A percentile compares a stretch with the other conserved stretches of the same genome.
phyloP scores from a whole-genome alignment of 2,329 filamentous ascomycete genomes.

The Epicoccum nigrum region DNA sequence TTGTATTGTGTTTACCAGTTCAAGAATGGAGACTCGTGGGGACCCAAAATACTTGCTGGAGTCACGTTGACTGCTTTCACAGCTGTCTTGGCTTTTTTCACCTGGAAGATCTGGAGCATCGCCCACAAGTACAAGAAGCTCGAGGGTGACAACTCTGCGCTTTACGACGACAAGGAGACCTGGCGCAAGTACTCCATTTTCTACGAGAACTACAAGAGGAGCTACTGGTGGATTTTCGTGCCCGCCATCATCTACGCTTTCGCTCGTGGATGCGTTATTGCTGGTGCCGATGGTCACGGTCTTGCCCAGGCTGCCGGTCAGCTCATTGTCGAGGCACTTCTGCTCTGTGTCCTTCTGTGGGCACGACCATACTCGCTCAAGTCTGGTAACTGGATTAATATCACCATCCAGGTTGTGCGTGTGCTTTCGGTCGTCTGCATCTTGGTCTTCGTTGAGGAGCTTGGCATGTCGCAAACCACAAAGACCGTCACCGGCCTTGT shows the following conservation, averaged over 20 bases:
- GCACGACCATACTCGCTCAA: conserved; percentile 84
- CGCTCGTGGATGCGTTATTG: conserved; percentile 83
- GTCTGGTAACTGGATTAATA: conserved; percentile 91
- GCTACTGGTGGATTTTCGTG: conserved; percentile 97
- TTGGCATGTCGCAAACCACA: conserved; percentile 87
- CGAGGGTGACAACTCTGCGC: conserved; percentile 72
- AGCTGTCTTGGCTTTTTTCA: conserved; percentile 78
- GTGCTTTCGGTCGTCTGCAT: conserved; percentile 89
- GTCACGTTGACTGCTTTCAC: conserved; percentile 84
- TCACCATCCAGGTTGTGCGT: conserved; percentile 85
- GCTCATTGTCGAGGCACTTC: conserved; percentile 77
- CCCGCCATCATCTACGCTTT: conserved; percentile 90
- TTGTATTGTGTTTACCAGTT: conserved; percentile 97
- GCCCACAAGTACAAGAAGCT: conserved; percentile 74
- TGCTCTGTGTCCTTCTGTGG: conserved; percentile 83
- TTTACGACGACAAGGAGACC: conserved; percentile 87
- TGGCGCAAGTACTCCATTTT: conserved; percentile 98
- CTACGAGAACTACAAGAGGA: conserved; percentile 93
- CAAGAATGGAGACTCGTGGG: conserved; percentile 91
- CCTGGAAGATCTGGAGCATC: conserved; percentile 78
- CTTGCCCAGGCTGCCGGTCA: conserved; percentile 80
- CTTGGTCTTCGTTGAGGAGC: conserved; percentile 90
- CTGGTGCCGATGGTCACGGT: conserved; percentile 83
- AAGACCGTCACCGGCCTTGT: conserved; percentile 94
- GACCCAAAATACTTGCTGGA: conserved; percentile 81